Base-by-base conservation (phyloP, 2,329 filamentous ascomycete genomes). In the Diaporthe sp. region DNA sequence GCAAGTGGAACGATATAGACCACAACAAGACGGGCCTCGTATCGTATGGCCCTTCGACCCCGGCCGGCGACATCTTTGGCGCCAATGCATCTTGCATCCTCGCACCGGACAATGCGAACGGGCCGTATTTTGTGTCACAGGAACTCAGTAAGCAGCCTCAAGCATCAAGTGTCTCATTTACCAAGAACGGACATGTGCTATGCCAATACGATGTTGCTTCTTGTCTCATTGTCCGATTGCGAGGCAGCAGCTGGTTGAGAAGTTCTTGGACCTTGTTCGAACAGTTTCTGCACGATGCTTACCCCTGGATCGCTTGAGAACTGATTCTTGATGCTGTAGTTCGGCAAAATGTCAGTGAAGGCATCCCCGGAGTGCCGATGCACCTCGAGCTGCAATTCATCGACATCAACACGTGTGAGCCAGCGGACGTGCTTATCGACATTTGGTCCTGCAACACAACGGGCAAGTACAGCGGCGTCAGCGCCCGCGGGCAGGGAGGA, bases 381-480 rank as follows among this genome's bases (percentile, higher is more conserved):
- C 81, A 83, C 75, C 77, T 87, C 17, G 86, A 87, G 73, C 75
- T 86, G 19, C 84, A 86, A 58, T 86, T 86, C 78, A 82, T 87
- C 73, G 85, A 87, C 76, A 81, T 87, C 71, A 82, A 83, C 70
- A 86, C 84, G 37, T 87, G 86, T 78, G 78, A 81, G 68, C 83
- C 85, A 2, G 79, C 80, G 2, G 79, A 81, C n/a, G 80, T 85
- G 6, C 68, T 84, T n/a, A 80, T 86, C 47, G 85, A 87, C 75
- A 84, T 86, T 55, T 87, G 85, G 86, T 81, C 84, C 53, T 85
- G 84, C 80, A 87, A 87, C 77, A 82, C 85, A 39, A 86, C 84
- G 1, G 86, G 86, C 51, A 81, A 82, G 30, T 88, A 88, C 80
- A 85, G 82, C 73, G 80, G 81, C 47, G 79, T 83, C 53, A 77